Base-by-base conservation (phyloP, 306 rosid species). In the Trichosanthes truncata region DNA sequence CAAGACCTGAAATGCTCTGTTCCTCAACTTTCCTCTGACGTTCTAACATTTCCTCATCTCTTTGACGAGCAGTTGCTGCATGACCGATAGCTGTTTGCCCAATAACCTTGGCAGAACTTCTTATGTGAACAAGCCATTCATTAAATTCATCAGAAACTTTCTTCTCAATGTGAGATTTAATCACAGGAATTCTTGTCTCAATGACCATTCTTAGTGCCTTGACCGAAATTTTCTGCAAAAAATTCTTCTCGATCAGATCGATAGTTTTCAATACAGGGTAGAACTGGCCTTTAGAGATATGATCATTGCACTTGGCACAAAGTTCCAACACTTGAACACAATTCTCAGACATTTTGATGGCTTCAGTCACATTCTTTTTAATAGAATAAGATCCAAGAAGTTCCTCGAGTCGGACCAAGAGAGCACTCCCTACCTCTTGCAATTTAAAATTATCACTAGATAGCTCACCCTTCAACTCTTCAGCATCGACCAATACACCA, bases 401-500 rank as follows among this genome's bases (percentile, higher is more conserved):
- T 85, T 93, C 99, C 84, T 93, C 99, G n/a, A 95, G 97, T 51
- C 86, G 90, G 53, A 89, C 71, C 84, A 95, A 87, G 79, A 93
- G 88, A 31, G 65, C 84, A 73, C 85, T 90, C 51, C 99, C 99
- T 76, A 95, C 97, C 81, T 93, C 96, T 80, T 93, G 97, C 88
- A 95, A 73, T 90, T 92, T 90, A 52, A 87, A 90, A 86, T 95
- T 95, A 82, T 90, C 99, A 81, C 88, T 89, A 10, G 96, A 93
- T 33, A 95, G 92, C n/a, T 93, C 97, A 23, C 93, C 88, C 87
- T 95, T 93, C 49, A 95, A 89, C 85, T 95, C 97, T 81, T 95
- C 99, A 0, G 99, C 99, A 75, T 93, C 99, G 55, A 93, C 97
- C 79, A 95, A 78, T 80, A 95, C 94, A 0, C 97, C 97, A 2